These are phyloP conservation scores for Pseudozyma tsukubaensis DNA, from an alignment of 1,284 basidiomycete species.

Conservation along the genomic window DNA sequence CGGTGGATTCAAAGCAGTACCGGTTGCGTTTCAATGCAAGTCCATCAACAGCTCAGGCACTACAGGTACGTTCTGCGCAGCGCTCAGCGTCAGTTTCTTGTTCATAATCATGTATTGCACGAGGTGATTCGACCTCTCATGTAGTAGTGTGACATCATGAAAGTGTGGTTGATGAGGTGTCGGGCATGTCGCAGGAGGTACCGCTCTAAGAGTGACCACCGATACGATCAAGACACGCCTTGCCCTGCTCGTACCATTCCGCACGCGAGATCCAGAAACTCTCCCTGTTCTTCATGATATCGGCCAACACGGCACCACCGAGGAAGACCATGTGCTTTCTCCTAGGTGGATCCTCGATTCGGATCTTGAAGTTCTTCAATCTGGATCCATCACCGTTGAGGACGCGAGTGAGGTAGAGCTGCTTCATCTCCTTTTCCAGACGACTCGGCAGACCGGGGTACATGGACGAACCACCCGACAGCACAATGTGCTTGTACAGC, in stretches of 20 bases:
- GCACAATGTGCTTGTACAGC: constrained; percentile 97
- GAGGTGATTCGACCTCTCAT: neutral
- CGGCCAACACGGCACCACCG: constrained; percentile 83
- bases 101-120: constrained; percentile 19
- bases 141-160: neutral
- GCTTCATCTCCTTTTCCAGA: constrained; percentile 99
- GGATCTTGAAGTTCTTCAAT: constrained; percentile 99
- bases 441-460: constrained; percentile 96
- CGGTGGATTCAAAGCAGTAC: too few relatives aligned
- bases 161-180: neutral
- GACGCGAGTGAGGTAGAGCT: constrained; percentile 91
- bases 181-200: neutral
- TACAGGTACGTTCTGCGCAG: too few relatives aligned
- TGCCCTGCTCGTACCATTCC: constrained; percentile 68
- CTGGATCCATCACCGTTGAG: constrained; percentile 85
- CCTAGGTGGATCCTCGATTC: constrained; percentile 96
- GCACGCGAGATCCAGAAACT: constrained; percentile 79
- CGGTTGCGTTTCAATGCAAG: too few relatives aligned
- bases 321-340: constrained; percentile 99
- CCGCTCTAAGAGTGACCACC: constrained; percentile 59
- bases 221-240: constrained; percentile 61
- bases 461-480: constrained; percentile 94
- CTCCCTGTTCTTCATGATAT: constrained; percentile 95
- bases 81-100: neutral
- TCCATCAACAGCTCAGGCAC: too few relatives aligned